Evolutionary conservation across 176 grass and related monocot species (phyloP).

Genomic region (Oryza brachyantha): DNA sequence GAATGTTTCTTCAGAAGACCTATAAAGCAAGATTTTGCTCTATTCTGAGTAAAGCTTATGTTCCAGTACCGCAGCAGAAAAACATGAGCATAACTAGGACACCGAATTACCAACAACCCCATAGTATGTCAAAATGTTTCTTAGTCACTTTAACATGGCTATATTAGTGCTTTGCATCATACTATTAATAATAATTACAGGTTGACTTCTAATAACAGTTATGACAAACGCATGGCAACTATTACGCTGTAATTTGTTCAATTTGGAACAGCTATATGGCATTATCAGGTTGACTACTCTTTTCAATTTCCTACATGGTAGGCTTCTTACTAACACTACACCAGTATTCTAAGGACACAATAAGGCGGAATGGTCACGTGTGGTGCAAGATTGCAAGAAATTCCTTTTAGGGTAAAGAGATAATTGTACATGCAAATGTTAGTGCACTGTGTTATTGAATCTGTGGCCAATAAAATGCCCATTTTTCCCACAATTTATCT

Average conservation of each 20-base stretch:
- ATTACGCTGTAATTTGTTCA: background rate
- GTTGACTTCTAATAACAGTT: slow-evolving; percentile 4
- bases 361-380: background rate
- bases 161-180: background rate
- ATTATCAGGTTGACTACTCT: background rate
- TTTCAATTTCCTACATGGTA: background rate
- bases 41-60: background rate
- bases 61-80: background rate
- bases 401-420: background rate
- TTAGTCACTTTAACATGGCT: background rate
- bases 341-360: background rate
- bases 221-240: background rate
- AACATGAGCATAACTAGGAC: background rate
- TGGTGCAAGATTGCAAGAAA: background rate
- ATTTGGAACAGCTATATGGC: background rate
- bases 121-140: slow-evolving; percentile 1
- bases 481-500: background rate
- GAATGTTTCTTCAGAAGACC: background rate
- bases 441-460: background rate
- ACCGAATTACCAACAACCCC: background rate
- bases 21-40: background rate
- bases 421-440: slow-evolving; percentile 6
- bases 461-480: background rate
- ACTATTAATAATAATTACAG: background rate
- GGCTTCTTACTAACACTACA: background rate